phyloP scores from a whole-genome alignment of 192 early-diverging fungal genomes.

The Backusella parvicylindrica region DNA sequence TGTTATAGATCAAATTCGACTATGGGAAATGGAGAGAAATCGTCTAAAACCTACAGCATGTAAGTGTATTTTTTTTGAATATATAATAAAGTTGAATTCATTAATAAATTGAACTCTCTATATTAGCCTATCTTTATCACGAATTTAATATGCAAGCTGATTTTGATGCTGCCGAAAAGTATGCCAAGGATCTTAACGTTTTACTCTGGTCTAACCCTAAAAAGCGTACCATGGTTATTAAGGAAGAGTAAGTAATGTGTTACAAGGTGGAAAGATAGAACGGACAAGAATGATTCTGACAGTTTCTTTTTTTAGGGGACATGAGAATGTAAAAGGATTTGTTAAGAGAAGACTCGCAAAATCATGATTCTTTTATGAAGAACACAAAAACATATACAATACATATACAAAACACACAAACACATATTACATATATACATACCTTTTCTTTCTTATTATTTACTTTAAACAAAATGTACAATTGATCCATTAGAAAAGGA shows the following conservation, averaged over 20 bases:
- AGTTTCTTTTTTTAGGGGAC: conserved; percentile 19
- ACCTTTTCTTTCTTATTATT: neutral
- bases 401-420: neutral
- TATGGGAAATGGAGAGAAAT: conserved; percentile 97
- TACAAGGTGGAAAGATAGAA: neutral
- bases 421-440: neutral
- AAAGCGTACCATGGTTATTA: conserved; percentile 69
- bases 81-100: neutral
- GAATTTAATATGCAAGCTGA: conserved; percentile 69
- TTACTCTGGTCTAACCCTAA: conserved; percentile 76
- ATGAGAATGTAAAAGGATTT: conserved; percentile 31
- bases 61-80: neutral
- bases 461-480: neutral
- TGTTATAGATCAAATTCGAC: conserved; percentile 90
- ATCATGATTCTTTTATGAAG: neutral
- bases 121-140: conserved; percentile 64
- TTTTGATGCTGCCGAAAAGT: conserved; percentile 71
- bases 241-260: conserved; percentile 46
- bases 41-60: conserved; percentile 56
- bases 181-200: conserved; percentile 72
- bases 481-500: neutral
- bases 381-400: neutral
- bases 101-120: neutral
- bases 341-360: conserved; percentile 23
- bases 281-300: neutral